Conservation (phyloP, 108 stramenopile species). For the Ochromonas danica region DNA sequence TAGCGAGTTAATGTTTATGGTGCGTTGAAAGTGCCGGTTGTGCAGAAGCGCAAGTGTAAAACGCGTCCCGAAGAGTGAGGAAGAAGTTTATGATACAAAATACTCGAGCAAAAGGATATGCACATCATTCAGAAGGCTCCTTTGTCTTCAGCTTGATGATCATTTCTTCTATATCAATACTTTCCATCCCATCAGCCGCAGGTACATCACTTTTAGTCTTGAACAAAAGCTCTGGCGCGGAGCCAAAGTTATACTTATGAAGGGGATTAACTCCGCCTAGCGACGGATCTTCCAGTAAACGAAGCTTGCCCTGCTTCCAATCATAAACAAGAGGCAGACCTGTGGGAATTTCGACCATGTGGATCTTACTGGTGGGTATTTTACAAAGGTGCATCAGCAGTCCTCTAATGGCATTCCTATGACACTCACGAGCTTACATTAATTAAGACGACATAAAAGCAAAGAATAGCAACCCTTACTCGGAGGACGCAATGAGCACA, state of each 20-base stretch:
- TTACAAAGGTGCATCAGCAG: conserved; percentile 40
- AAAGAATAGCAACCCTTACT: neutral
- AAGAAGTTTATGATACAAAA: too few relatives aligned
- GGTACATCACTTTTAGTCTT: conserved; percentile 63
- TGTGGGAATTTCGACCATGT: conserved; percentile 37
- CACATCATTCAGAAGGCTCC: too few relatives aligned
- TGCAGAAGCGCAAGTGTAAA: too few relatives aligned
- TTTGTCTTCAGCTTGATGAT: too few relatives aligned
- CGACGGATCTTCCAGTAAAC: conserved; percentile 77
- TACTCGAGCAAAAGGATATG: too few relatives aligned
- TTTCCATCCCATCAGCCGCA: too few relatives aligned
- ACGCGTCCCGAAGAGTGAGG: too few relatives aligned
- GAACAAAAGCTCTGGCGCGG: conserved; percentile 73
- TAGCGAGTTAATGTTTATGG: too few relatives aligned
- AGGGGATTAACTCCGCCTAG: conserved; percentile 65
- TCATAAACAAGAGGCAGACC: conserved; percentile 43
- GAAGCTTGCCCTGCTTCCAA: conserved; percentile 67
- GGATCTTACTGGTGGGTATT: conserved; percentile 33
- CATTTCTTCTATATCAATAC: too few relatives aligned
- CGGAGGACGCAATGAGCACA: conserved; percentile 26
- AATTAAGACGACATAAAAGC: neutral
- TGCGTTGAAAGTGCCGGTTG: too few relatives aligned
- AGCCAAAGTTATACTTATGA: conserved; percentile 78
- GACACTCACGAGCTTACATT: too few relatives aligned
- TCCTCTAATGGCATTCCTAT: conserved; percentile 39